Conservation (phyloP, 306 rosid genomes). For the Heteromeles arbutifolia region DNA sequence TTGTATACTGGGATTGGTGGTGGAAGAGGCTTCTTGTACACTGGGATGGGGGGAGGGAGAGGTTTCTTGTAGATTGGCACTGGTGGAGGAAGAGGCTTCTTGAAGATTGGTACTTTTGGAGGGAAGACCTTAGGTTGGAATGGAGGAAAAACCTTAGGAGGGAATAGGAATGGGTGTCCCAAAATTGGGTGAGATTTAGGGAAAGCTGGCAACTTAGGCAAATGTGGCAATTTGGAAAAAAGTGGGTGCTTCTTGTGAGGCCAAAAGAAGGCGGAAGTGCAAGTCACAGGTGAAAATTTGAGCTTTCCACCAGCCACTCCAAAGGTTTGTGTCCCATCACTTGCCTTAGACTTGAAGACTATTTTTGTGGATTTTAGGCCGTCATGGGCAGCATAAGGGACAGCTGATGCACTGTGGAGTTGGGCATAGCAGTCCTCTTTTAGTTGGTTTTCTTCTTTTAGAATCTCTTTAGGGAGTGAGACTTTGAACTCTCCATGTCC, state of each 20-base stretch:
- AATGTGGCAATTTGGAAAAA: slow-evolving; percentile 25
- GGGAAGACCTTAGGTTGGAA: slow-evolving; percentile 9
- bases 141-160: slow-evolving; percentile 18
- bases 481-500: slow-evolving; percentile 66
- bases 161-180: slow-evolving; percentile 8
- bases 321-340: slow-evolving; percentile 43
- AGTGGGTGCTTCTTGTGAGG: slow-evolving; percentile 29
- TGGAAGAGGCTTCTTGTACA: not conserved
- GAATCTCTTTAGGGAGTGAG: slow-evolving; percentile 47
- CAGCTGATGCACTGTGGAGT: slow-evolving; percentile 56
- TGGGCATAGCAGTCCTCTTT: slow-evolving; percentile 81
- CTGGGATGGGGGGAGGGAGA: slow-evolving; percentile 5
- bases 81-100: slow-evolving; percentile 1
- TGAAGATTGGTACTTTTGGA: not conserved
- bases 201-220: slow-evolving; percentile 13
- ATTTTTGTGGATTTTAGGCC: slow-evolving; percentile 46
- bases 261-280: slow-evolving; percentile 65
- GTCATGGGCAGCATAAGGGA: slow-evolving; percentile 61
- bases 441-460: slow-evolving; percentile 37
- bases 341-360: slow-evolving; percentile 36
- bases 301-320: slow-evolving; percentile 44
- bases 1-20: not conserved
- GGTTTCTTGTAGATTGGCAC: slow-evolving; percentile 11
- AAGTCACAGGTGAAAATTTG: slow-evolving; percentile 59
- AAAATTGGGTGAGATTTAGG: slow-evolving; percentile 14